These are phyloP conservation scores for Cladophialophora immunda DNA, from an alignment of 2,329 filamentous ascomycete species.

Conservation along the genomic window DNA sequence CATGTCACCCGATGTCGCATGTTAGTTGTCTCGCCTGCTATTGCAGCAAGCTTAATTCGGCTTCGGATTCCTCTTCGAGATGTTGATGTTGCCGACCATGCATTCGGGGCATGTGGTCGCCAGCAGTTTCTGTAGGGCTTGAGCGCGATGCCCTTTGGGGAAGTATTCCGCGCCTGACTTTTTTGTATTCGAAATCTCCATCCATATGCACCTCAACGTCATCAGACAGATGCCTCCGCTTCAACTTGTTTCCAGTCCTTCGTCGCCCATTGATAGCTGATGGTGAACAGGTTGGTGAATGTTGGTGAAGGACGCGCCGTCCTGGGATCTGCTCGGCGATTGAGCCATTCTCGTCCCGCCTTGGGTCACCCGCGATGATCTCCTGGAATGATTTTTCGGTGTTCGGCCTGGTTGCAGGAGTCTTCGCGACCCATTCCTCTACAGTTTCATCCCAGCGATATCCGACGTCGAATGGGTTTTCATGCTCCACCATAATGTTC, in stretches of 20 bases:
- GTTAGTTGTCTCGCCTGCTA: conserved; percentile 7
- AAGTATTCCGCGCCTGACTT: conserved; percentile 14
- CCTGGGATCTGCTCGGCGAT: neutral
- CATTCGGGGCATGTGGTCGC: neutral
- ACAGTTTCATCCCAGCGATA: conserved; percentile 66
- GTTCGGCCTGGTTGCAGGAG: conserved; percentile 46
- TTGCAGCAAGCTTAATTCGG: conserved; percentile 30
- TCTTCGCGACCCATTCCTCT: conserved; percentile 64
- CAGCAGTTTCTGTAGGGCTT: neutral
- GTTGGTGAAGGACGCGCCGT: neutral
- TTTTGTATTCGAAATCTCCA: conserved; percentile 28
- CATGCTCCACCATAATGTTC: conserved; percentile 23
- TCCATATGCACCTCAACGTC: conserved; percentile 19
- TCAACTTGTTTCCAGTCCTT: conserved; percentile 37
- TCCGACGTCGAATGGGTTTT: conserved; percentile 39
- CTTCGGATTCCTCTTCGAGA: conserved; percentile 26
- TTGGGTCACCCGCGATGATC: neutral
- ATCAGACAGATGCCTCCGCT: conserved; percentile 10
- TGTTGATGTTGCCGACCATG: neutral
- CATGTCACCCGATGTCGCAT: neutral
- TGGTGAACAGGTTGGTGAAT: neutral
- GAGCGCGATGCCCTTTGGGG: neutral
- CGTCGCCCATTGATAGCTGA: neutral
- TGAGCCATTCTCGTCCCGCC: neutral
- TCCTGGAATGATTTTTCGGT: neutral